Conservation (phyloP, 192 early-diverging fungal genomes). For the Linnemannia zychae region DNA sequence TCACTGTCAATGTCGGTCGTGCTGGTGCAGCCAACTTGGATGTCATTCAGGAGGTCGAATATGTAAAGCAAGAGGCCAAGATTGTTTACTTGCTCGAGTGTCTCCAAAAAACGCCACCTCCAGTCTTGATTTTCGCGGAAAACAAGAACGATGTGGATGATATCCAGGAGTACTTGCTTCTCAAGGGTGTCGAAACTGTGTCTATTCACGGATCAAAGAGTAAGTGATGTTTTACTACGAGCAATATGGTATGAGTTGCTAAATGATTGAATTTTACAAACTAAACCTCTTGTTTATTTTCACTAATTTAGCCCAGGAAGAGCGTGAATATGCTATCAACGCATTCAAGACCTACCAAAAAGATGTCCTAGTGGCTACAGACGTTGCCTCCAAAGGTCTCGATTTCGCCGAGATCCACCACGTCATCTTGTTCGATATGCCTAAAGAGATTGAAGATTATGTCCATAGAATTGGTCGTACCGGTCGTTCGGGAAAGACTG, state of each 20-base stretch:
- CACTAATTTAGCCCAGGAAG: constrained; percentile 81
- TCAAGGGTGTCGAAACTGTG: constrained; percentile 95
- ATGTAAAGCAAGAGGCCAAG: constrained; percentile 96
- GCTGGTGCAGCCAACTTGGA: constrained; percentile 97
- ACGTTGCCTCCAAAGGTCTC: constrained; percentile 96
- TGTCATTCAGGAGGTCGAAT: constrained; percentile 98
- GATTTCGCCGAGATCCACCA: constrained; percentile 98
- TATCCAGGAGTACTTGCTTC: constrained; percentile 95
- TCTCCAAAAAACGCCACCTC: constrained; percentile 96
- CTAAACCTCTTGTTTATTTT: neutral
- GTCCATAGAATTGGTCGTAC: constrained; percentile 98
- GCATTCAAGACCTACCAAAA: constrained; percentile 92
- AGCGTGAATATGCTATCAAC: constrained; percentile 95
- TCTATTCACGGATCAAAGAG: constrained; percentile 97
- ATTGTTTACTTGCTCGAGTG: constrained; percentile 96
- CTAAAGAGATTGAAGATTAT: constrained; percentile 99
- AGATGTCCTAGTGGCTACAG: constrained; percentile 97
- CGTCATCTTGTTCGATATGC: constrained; percentile 99
- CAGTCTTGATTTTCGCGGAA: constrained; percentile 96
- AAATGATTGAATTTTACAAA: neutral
- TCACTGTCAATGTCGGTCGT: constrained; percentile 97
- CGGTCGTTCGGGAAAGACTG: constrained; percentile 96
- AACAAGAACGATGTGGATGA: constrained; percentile 99
- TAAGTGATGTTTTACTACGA: constrained; percentile 40
- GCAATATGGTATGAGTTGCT: neutral